Conservation (phyloP, 805 yeast species). For the Komagataella phaffii region DNA sequence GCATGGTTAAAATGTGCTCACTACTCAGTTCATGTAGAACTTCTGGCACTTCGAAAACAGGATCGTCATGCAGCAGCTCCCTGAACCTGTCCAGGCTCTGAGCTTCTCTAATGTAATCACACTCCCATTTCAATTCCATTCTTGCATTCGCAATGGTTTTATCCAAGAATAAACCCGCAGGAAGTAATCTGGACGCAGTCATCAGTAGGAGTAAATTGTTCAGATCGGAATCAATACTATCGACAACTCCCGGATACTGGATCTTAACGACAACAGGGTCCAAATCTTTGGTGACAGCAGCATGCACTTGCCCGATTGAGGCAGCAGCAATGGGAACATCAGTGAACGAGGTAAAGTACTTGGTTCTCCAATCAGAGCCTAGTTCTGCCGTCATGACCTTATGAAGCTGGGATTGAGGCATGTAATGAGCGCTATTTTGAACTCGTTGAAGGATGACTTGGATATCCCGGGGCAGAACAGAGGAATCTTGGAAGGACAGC, state of each 20-base stretch:
- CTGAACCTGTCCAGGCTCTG: slow-evolving; percentile 56
- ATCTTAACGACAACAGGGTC: slow-evolving; percentile 85
- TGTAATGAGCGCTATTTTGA: slow-evolving; percentile 90
- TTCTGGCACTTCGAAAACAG: slow-evolving; percentile 65
- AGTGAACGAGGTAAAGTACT: slow-evolving; percentile 58
- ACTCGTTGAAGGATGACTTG: slow-evolving; percentile 72
- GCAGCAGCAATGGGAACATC: slow-evolving; percentile 95
- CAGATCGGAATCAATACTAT: slow-evolving; percentile 87
- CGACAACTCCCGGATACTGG: slow-evolving; percentile 94
- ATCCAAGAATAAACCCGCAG: slow-evolving; percentile 85
- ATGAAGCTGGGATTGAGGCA: slow-evolving; percentile 88
- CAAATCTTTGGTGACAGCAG: slow-evolving; percentile 54
- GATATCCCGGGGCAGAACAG: slow-evolving; percentile 73
- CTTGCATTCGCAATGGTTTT: slow-evolving; percentile 90
- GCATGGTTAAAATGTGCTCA: slow-evolving; percentile 80
- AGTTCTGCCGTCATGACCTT: slow-evolving; percentile 58
- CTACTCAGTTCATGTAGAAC: slow-evolving; percentile 72
- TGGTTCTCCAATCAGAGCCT: slow-evolving; percentile 66
- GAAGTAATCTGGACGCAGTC: slow-evolving; percentile 77
- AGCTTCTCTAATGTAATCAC: slow-evolving; percentile 90
- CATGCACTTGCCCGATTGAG: slow-evolving; percentile 93
- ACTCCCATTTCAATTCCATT: slow-evolving; percentile 91
- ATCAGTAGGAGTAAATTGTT: slow-evolving; percentile 71
- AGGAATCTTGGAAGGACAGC: slow-evolving; percentile 86
- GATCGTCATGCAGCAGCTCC: slow-evolving; percentile 43